Percentiles rank a stretch among this genome's conserved stretches.
Evolutionary conservation across 2,329 filamentous ascomycete species (phyloP).

Genomic region (Tolypocladium inflatum): DNA sequence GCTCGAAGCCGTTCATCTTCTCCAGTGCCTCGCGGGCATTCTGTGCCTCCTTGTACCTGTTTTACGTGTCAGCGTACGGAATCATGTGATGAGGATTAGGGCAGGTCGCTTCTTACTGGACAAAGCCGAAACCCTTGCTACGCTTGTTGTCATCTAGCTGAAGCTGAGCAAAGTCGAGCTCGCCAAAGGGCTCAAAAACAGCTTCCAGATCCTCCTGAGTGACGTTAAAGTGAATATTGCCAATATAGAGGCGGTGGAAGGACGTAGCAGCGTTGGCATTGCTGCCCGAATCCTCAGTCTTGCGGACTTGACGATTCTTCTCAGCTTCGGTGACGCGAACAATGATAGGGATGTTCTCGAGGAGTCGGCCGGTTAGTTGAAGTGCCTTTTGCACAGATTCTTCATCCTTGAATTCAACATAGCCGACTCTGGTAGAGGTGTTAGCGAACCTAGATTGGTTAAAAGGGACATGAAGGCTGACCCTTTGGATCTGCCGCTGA

Average conservation of each 20-base stretch:
- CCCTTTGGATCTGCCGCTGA: conserved; percentile 97
- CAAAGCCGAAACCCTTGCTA: conserved; percentile 94
- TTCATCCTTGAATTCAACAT: conserved; percentile 97
- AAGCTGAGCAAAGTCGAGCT: conserved; percentile 93
- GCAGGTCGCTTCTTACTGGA: conserved; percentile 62
- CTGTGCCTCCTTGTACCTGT: conserved; percentile 77
- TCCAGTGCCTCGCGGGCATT: conserved; percentile 91
- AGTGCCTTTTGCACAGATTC: conserved; percentile 88
- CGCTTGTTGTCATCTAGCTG: conserved; percentile 91
- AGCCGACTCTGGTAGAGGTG: conserved; percentile 65
- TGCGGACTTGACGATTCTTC: conserved; percentile 95
- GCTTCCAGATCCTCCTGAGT: conserved; percentile 92
- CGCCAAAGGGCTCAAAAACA: conserved; percentile 95
- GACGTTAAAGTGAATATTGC: conserved; percentile 99
- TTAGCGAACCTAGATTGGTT: conserved; percentile 23
- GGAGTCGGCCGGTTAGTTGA: conserved; percentile 96
- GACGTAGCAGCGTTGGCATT: conserved; percentile 80
- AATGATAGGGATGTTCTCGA: conserved; percentile 97
- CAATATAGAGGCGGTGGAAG: conserved; percentile 96
- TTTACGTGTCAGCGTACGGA: neutral
- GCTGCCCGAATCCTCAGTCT: conserved; percentile 56
- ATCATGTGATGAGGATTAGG: neutral
- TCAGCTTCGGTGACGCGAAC: conserved; percentile 97
- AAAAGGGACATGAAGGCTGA: conserved; percentile 33
- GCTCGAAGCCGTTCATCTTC: conserved; percentile 99